A percentile compares a stretch with the other conserved stretches of the same genome.
Evolutionary conservation across 2,329 filamentous ascomycete genomes (phyloP).

Genomic region (Trichoderma polysporum): DNA sequence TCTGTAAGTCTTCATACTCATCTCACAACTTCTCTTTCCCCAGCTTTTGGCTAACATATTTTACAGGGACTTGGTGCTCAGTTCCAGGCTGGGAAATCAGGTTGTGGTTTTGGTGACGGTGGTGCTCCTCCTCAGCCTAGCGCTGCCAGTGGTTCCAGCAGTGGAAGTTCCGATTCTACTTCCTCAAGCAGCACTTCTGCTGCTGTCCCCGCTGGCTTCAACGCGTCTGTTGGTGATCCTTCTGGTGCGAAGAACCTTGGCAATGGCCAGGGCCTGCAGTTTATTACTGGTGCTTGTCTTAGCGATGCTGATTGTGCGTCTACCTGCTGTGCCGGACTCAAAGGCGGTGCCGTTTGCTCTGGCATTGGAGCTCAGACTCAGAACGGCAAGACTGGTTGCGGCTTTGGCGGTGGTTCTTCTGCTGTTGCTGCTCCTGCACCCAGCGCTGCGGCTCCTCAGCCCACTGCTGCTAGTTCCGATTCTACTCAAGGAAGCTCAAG

Average conservation of each 20-base stretch:
- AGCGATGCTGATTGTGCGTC: constrained; percentile 32
- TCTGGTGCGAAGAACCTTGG: constrained; percentile 29
- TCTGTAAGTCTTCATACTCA: constrained; percentile 21
- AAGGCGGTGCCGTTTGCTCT: constrained; percentile 10
- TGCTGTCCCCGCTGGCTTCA: constrained; percentile 9
- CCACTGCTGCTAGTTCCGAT: constrained; percentile 1
- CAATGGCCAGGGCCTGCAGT: constrained; percentile 29
- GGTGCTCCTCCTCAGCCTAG: constrained; percentile 6
- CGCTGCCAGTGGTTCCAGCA: not conserved
- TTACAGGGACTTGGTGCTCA: constrained; percentile 28
- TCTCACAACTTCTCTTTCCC: not conserved
- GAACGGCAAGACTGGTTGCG: constrained; percentile 36
- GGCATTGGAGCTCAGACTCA: constrained; percentile 33
- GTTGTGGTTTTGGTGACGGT: constrained; percentile 31
- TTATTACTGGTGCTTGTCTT: constrained; percentile 31
- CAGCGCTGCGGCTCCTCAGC: not conserved
- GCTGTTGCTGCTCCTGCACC: not conserved
- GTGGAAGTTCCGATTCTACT: constrained; percentile 12
- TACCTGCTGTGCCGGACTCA: constrained; percentile 32
- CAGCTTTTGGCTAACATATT: not conserved
- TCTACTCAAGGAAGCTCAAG: constrained; percentile 25
- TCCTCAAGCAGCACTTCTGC: not conserved
- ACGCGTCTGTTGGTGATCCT: constrained; percentile 23
- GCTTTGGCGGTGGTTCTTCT: constrained; percentile 25
- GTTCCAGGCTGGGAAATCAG: constrained; percentile 34